Evolutionary conservation across 768 basidiomycete genomes (phyloP), one percentile per base, ranked within the genome.

Genomic region (Rhodocollybia butyracea): DNA sequence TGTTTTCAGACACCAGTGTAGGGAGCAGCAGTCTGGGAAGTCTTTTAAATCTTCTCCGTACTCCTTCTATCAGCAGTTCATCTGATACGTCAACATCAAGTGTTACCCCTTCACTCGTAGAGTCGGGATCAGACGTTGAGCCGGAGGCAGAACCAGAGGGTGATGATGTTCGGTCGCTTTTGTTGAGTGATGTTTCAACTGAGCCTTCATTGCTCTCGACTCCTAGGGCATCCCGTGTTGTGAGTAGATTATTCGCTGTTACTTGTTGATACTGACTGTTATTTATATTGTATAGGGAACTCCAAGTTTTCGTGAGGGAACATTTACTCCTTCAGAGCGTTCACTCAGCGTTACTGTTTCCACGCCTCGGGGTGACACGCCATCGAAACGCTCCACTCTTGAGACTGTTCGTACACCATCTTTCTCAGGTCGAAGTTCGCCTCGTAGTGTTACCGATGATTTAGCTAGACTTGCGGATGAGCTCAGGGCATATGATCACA

Each of bases 391-490:
- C 36, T 73, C 76, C 7, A 66, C 65, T 34, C 56, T 83, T 26
- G 70, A 75, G 38, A 83, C 83, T 5, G 70, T 74, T 47, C 62
- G 74, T 45, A 69, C 74, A 3, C 67, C 71, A n/a, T 70, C 79
- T 34, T 46, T 42, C n/a, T 36, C 36, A 10, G 34, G 26, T 42
- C 45, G 26, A 41, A 46, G 22, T 19, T 42, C 36, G 45, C 32
- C 41, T 32, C 50, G 51, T 34, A 34, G 46, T 34, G 41, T 55
- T 5, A 60, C 55, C 32, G 59, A 61, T 27, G 77, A 81, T 50
- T 68, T 82, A 5, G 76, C 76, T 57, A 64, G 72, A 22, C 65
- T 83, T 10, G 75, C 72, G 2, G 83, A 89, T 50, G 85, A 89
- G 51, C 63, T 92, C 12, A 73, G 73, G 8, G 64, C 68, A 2